A percentile compares a stretch with the other conserved stretches of the same genome.
phyloP scores from a whole-genome alignment of 148 eudicot genomes.

The Fallopia convolvulus region DNA sequence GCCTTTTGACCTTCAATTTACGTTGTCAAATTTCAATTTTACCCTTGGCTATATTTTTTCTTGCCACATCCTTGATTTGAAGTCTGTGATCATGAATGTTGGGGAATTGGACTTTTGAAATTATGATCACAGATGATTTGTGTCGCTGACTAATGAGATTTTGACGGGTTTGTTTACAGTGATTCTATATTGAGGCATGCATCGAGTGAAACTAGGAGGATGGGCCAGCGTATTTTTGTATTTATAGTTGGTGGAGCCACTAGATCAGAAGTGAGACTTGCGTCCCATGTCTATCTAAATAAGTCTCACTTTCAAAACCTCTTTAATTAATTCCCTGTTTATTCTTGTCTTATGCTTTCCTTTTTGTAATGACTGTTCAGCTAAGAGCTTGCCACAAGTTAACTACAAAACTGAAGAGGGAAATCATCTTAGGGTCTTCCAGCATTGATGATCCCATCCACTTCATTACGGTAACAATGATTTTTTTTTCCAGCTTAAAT shows the following conservation, averaged over 20 bases:
- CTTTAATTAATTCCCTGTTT: neutral
- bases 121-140: neutral
- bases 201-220: constrained; percentile 76
- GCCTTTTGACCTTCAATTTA: neutral
- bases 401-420: constrained; percentile 69
- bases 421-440: constrained; percentile 78
- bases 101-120: too few relatives aligned
- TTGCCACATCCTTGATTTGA: neutral
- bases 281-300: neutral
- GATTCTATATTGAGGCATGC: constrained; percentile 81
- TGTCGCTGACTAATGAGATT: constrained; percentile 2
- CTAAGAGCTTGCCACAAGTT: constrained; percentile 86
- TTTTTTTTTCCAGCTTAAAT: neutral
- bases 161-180: constrained; percentile 27
- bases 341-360: neutral
- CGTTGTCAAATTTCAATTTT: neutral
- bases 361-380: constrained; percentile 24
- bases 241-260: constrained; percentile 95
- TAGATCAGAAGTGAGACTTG: constrained; percentile 66
- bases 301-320: neutral
- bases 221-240: constrained; percentile 86
- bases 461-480: constrained; percentile 57
- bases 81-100: neutral
- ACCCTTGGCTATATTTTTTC: neutral
- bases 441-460: constrained; percentile 90